A percentile compares a stretch with the other conserved stretches of the same genome.
Evolutionary conservation across 139 green algal genomes (phyloP).

Genomic region (Chlorella ohadii): DNA sequence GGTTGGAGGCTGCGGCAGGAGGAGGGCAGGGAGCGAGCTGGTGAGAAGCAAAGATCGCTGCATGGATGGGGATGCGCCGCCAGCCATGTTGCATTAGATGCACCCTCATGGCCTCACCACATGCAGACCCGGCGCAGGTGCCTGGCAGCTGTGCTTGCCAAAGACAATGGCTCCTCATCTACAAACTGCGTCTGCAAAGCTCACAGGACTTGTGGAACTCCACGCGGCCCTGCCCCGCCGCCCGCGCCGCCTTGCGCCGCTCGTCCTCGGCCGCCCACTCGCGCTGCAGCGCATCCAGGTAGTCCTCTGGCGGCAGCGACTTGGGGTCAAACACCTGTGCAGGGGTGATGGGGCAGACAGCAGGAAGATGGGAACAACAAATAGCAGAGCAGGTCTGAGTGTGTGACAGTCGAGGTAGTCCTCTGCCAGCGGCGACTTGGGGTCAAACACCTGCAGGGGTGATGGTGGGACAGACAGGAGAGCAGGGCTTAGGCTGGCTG

Average conservation of each 20-base stretch:
- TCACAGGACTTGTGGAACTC: slow-evolving; percentile 29
- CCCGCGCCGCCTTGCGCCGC: neutral
- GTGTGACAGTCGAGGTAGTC: slow-evolving; percentile 44
- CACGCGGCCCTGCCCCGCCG: slow-evolving; percentile 16
- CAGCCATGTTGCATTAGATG: too few species aligned
- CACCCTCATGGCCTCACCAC: too few species aligned
- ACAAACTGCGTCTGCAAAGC: too few species aligned
- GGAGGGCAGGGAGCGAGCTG: neutral
- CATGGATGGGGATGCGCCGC: too few species aligned
- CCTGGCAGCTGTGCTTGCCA: too few species aligned
- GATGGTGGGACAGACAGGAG: too few species aligned
- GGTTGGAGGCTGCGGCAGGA: slow-evolving; percentile 1
- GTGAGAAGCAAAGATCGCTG: too few species aligned
- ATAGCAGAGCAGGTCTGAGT: neutral
- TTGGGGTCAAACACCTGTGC: slow-evolving; percentile 49
- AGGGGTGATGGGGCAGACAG: too few species aligned
- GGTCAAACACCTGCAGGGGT: slow-evolving; percentile 56
- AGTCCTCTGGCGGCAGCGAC: slow-evolving; percentile 43
- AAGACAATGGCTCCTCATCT: too few species aligned
- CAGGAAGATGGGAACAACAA: neutral
- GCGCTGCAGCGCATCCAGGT: slow-evolving; percentile 20
- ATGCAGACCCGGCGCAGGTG: too few species aligned
- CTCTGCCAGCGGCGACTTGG: slow-evolving; percentile 36
- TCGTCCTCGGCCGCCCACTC: slow-evolving; percentile 36
- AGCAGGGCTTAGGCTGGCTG: too few species aligned